Evolutionary conservation across 1,139 yeast genomes (phyloP).

Genomic region (Candida albicans): DNA sequence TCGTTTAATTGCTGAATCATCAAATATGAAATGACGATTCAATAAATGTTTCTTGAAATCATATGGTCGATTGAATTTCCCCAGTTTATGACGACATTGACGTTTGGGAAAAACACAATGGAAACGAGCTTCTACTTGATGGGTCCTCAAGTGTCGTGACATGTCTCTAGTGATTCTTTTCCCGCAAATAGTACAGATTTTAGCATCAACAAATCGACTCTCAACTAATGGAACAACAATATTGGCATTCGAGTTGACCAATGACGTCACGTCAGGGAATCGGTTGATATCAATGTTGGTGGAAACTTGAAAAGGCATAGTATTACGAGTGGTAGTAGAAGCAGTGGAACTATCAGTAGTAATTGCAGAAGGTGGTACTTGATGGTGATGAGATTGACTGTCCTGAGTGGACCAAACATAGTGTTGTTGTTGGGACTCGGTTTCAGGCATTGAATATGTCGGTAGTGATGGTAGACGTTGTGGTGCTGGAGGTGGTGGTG

Average conservation of each 20-base stretch:
- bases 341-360: conserved; percentile 1
- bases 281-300: conserved; percentile 13
- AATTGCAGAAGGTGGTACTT: not conserved
- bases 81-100: conserved; percentile 60
- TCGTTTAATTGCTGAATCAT: conserved; percentile 47
- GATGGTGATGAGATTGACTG: not conserved
- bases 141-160: conserved; percentile 66
- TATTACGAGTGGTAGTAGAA: not conserved
- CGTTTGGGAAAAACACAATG: conserved; percentile 57
- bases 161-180: conserved; percentile 60
- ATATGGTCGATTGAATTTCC: conserved; percentile 66
- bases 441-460: not conserved
- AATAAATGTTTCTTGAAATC: conserved; percentile 68
- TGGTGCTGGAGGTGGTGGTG: no score
- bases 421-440: conserved; percentile 1
- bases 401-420: not conserved
- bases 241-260: conserved; percentile 38
- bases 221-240: conserved; percentile 41
- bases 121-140: conserved; percentile 57
- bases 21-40: conserved; percentile 61
- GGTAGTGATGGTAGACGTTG: not conserved
- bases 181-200: conserved; percentile 55
- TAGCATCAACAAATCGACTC: conserved; percentile 28
- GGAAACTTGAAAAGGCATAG: conserved; percentile 7
- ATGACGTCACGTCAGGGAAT: conserved; percentile 43